Evolutionary conservation across 2,329 filamentous ascomycete species (phyloP).

Genomic region (Fusarium sp.): DNA sequence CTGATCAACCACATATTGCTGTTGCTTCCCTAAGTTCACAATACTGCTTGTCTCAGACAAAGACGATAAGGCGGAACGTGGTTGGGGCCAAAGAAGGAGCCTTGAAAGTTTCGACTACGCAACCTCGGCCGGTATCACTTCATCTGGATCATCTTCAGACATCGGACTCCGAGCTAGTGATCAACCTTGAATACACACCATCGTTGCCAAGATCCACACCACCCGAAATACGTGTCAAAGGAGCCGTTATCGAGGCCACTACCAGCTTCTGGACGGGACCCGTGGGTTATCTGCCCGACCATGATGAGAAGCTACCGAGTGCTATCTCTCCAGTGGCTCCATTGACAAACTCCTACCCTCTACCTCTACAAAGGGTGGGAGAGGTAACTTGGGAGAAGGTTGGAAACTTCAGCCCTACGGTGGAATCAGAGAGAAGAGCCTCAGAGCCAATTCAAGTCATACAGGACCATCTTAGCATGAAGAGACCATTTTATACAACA

Average conservation of each 20-base stretch:
- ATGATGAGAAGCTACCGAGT: not conserved
- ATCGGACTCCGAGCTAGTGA: not conserved
- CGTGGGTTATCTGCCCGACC: not conserved
- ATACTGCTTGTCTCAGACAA: conserved; percentile 1
- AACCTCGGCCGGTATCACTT: not conserved
- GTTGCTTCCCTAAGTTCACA: not conserved
- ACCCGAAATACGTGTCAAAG: not conserved
- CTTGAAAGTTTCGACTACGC: not conserved
- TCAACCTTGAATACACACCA: not conserved
- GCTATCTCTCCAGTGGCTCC: not conserved
- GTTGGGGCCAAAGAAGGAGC: not conserved
- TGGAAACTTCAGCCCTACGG: rapidly evolving
- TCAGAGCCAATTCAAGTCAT: not conserved
- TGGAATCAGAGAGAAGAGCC: not conserved
- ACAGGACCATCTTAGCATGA: rapidly evolving
- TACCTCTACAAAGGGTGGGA: not conserved
- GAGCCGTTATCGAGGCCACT: not conserved
- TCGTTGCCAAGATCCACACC: rapidly evolving
- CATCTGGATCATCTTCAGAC: not conserved
- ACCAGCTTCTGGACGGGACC: conserved; percentile 7
- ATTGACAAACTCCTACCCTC: not conserved
- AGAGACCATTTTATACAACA: too few relatives aligned
- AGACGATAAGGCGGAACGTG: not conserved
- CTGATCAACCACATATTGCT: conserved; percentile 1
- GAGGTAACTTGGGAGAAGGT: not conserved